Conservation (phyloP, 768 basidiomycete species). For the Lentinus brumalis region DNA sequence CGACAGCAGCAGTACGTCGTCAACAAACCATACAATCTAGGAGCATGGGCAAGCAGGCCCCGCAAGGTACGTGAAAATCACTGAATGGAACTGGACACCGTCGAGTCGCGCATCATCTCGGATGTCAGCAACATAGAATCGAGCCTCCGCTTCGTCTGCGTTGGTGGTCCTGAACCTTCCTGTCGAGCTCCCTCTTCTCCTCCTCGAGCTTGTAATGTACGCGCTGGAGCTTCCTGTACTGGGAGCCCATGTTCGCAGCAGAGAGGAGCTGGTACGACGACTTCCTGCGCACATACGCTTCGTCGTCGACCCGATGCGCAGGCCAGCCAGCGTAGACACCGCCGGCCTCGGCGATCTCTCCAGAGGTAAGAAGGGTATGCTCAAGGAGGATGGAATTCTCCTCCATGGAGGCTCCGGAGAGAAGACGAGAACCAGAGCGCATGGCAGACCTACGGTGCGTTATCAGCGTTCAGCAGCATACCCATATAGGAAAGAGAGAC, state of each 20-base stretch:
- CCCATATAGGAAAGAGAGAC: neutral
- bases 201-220: conserved; percentile 11
- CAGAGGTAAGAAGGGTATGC: conserved; percentile 50
- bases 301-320: conserved; percentile 33
- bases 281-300: conserved; percentile 9
- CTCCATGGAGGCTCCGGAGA: conserved; percentile 55
- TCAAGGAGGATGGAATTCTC: conserved; percentile 50
- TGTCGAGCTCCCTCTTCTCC: conserved; percentile 12
- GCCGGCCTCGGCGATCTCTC: conserved; percentile 48
- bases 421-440: conserved; percentile 48
- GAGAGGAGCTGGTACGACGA: conserved; percentile 10
- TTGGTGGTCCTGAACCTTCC: conserved; percentile 10
- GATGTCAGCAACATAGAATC: conserved; percentile 12
- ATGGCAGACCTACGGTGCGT: conserved; percentile 38
- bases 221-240: conserved; percentile 17
- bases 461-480: neutral
- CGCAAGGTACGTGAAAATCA: no score
- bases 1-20: neutral
- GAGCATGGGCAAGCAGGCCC: neutral
- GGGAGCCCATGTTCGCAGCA: conserved; percentile 6
- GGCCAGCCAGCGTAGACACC: conserved; percentile 50
- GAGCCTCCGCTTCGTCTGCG: conserved; percentile 14
- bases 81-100: neutral
- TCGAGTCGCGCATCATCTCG: neutral
- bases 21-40: neutral